A percentile compares a stretch with the other conserved stretches of the same genome.
Evolutionary conservation across 441 rosid species (phyloP).

Genomic region (Omphalea diandra): DNA sequence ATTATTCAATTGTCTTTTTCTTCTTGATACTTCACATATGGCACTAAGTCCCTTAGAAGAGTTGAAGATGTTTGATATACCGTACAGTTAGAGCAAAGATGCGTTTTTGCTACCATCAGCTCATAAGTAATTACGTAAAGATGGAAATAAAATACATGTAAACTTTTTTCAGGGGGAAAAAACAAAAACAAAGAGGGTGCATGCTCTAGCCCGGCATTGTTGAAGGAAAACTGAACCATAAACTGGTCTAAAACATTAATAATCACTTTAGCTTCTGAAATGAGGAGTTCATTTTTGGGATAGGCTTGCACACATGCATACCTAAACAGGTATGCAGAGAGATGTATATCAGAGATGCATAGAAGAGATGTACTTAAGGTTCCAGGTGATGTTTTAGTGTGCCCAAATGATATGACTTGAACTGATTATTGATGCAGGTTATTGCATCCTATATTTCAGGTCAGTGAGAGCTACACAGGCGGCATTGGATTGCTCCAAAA

Average conservation of each 20-base stretch:
- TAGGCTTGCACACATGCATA: not conserved
- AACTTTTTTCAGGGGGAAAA: not conserved
- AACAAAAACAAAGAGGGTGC: not conserved
- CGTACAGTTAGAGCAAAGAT: not conserved
- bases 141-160: not conserved
- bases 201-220: not conserved
- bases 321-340: not conserved
- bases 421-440: conserved; percentile 21
- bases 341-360: not conserved
- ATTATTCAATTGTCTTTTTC: not conserved
- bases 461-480: conserved; percentile 71
- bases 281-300: not conserved
- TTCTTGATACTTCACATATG: not conserved
- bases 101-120: not conserved
- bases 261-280: not conserved
- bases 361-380: not conserved
- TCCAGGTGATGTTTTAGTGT: not conserved
- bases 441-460: conserved; percentile 42
- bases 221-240: not conserved
- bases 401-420: conserved; percentile 14
- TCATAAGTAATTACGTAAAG: not conserved
- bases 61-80: not conserved
- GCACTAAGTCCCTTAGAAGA: not conserved
- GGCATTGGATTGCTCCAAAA: conserved; percentile 61
- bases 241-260: not conserved